phyloP scores from a whole-genome alignment of 495 filamentous ascomycete genomes.

The Oleoguttula mirabilis region DNA sequence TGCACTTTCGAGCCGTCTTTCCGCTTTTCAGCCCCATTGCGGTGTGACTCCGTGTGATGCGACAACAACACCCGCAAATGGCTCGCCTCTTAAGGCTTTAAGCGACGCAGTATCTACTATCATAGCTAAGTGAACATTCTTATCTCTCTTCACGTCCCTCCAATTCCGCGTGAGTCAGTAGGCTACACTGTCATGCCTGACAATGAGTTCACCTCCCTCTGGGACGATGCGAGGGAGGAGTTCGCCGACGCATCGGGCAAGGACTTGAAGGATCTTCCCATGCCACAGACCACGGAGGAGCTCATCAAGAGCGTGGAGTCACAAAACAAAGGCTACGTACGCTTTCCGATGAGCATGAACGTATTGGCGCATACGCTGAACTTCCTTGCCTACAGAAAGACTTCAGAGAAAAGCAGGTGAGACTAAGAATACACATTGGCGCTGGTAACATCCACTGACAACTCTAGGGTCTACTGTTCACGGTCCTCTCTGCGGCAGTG shows the following conservation, averaged over 20 bases:
- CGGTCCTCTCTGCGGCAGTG: not conserved
- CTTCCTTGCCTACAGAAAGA: too few relatives aligned
- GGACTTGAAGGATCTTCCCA: not conserved
- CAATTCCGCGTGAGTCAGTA: too few relatives aligned
- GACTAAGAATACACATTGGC: not conserved
- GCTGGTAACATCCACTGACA: not conserved
- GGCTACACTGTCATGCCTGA: not conserved
- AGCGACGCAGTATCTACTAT: too few relatives aligned
- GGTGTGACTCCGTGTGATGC: too few relatives aligned
- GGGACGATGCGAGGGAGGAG: not conserved
- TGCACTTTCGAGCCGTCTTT: too few relatives aligned
- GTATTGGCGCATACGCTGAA: too few relatives aligned
- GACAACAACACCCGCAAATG: too few relatives aligned
- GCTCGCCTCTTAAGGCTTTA: too few relatives aligned
- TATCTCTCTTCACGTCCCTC: too few relatives aligned
- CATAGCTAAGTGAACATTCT: too few relatives aligned
- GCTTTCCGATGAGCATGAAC: too few relatives aligned
- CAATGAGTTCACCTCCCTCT: not conserved
- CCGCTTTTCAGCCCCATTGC: too few relatives aligned
- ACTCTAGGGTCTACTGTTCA: not conserved
- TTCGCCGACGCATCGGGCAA: not conserved
- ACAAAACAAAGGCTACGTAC: conserved; percentile 2
- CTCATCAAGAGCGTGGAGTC: not conserved
- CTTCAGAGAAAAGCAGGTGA: not conserved
- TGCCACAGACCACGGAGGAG: not conserved